Percentiles rank a stretch among this genome's conserved stretches.
Evolutionary conservation across 352 stramenopile genomes (phyloP).

Genomic region (Globisporangium cystogenes): DNA sequence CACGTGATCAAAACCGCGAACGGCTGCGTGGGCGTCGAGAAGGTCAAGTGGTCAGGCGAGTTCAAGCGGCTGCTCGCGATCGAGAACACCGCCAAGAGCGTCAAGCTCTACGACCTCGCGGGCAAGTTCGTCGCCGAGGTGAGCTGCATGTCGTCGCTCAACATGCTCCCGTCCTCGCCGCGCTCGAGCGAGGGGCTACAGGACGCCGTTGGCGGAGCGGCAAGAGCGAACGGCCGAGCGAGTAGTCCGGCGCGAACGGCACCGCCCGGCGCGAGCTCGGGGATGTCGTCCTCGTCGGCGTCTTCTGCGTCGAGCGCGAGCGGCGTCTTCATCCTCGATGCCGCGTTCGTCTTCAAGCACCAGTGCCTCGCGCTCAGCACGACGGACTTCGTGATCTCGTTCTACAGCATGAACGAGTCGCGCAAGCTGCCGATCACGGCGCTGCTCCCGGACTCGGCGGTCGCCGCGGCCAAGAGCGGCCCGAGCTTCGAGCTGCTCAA

Average conservation of each 20-base stretch:
- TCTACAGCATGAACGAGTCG: slow-evolving; percentile 70
- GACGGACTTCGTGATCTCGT: slow-evolving; percentile 79
- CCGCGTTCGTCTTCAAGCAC: slow-evolving; percentile 56
- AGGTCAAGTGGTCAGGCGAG: slow-evolving; percentile 60
- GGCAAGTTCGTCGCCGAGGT: slow-evolving; percentile 53
- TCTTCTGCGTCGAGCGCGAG: not conserved
- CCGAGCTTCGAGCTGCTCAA: slow-evolving; percentile 36
- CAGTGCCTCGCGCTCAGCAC: slow-evolving; percentile 61
- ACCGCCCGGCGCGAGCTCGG: not conserved
- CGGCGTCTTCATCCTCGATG: slow-evolving; percentile 61
- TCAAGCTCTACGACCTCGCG: slow-evolving; percentile 65
- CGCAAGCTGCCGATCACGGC: slow-evolving; percentile 16
- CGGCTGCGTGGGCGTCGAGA: slow-evolving; percentile 47
- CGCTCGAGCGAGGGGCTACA: not conserved
- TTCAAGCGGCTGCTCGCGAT: slow-evolving; percentile 61
- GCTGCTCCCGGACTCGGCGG: slow-evolving; percentile 10
- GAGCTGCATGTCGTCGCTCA: slow-evolving; percentile 14
- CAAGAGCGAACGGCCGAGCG: not conserved
- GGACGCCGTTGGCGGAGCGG: not conserved
- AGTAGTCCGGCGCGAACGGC: not conserved
- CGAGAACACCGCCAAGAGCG: slow-evolving; percentile 52
- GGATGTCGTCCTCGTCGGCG: not conserved
- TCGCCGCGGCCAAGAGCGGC: slow-evolving; percentile 6
- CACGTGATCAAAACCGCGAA: slow-evolving; percentile 57
- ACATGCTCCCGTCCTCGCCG: slow-evolving; percentile 8